Base-by-base conservation (phyloP, 2,329 filamentous ascomycete species). In the Microsporum ferrugineum region DNA sequence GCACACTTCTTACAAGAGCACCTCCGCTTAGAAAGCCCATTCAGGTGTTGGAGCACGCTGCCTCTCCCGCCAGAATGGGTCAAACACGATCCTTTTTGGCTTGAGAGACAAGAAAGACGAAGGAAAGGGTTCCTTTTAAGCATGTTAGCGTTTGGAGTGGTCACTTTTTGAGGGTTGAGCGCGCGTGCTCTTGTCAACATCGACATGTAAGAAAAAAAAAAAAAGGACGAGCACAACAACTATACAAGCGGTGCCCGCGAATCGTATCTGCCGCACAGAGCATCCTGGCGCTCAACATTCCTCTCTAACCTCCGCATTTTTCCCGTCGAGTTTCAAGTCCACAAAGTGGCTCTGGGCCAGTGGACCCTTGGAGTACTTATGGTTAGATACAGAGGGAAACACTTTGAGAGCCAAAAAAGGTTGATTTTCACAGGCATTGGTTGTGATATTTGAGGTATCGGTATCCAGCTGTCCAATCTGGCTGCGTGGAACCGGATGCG, bases 291-390 rank as follows among this genome's bases (percentile, higher is more conserved):
- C 14, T 33, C 27, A 8, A n/a, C 27, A 23, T 23, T 23, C 17
- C 14, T 43, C 14, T 53, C 49, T 53, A 53, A 57, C 55, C 55
- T 57, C 55, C 55, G 55, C 55, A 57, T 57, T 57, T 57, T 57
- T 57, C 55, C 55, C 55, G 55, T 57, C 55, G 27, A 57, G 49
- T 53, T 57, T 57, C 38, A 57, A 23, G 33, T 57, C 55, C 55
- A 57, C 34, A 47, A 47, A 38, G 34, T 39, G 55, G 55, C 55
- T 39, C 33, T 38, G 6, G 55, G 33, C 55, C 12, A 33, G 55
- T 57, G 55, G 33, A 57, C 55, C 55, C 33, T 43, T n/a, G 39
- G 14, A 33, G 49, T 53, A 53, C 49, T n/a, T 5, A 34, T 34
- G 8, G 23, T 47, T 47, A 47, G 8, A 47, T 23, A 29, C 6